Evolutionary conservation across 2,329 filamentous ascomycete genomes (phyloP).

Genomic region (Colletotrichum sp.): DNA sequence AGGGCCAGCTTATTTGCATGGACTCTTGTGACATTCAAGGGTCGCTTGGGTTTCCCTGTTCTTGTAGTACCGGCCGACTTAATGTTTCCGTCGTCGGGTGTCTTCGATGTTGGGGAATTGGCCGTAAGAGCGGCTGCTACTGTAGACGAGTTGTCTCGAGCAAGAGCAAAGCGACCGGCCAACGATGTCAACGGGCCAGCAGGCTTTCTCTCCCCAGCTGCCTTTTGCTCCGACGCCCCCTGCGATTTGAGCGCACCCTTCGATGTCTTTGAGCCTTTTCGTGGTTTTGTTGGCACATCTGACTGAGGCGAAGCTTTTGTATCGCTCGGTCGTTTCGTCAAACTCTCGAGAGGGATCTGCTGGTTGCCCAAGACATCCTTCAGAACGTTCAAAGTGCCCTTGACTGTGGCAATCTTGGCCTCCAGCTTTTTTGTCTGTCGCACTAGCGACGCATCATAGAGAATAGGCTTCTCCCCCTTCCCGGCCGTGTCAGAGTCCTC

Average conservation of each 20-base stretch:
- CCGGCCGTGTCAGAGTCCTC: background rate
- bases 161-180: background rate
- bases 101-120: background rate
- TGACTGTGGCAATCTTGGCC: conserved; percentile 30
- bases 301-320: background rate
- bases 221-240: background rate
- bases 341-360: conserved; percentile 18
- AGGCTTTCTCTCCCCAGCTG: background rate
- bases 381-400: conserved; percentile 40
- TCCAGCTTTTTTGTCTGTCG: background rate
- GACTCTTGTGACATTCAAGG: background rate
- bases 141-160: background rate
- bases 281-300: background rate
- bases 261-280: background rate
- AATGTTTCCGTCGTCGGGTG: background rate
- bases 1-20: conserved; percentile 24
- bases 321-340: conserved; percentile 6
- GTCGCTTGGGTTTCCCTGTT: background rate
- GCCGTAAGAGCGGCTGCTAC: background rate
- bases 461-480: background rate
- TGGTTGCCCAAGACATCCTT: conserved; percentile 39
- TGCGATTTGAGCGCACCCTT: background rate
- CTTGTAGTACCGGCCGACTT: background rate
- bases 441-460: background rate
- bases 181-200: background rate